These are phyloP conservation scores for Pezicula radicicola DNA, from an alignment of 2,329 filamentous ascomycete genomes.

Conservation along the genomic window DNA sequence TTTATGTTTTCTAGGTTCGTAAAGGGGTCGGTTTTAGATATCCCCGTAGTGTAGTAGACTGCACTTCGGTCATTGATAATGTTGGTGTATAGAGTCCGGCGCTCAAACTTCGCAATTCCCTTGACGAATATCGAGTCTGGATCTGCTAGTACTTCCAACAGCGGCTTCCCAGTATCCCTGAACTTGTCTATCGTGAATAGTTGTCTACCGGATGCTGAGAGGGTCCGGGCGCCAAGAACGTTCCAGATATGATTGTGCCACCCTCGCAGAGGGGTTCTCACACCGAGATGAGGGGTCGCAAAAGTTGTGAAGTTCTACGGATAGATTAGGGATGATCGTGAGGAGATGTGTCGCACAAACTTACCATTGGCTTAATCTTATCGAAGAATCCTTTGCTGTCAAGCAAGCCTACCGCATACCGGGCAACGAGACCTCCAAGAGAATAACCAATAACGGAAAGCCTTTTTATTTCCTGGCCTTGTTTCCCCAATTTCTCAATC, in stretches of 20 bases:
- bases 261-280: constrained; percentile 65
- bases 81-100: constrained; percentile 79
- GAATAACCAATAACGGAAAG: constrained; percentile 89
- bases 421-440: constrained; percentile 78
- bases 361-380: constrained; percentile 71
- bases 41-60: constrained; percentile 78
- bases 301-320: constrained; percentile 86
- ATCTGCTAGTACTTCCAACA: constrained; percentile 80
- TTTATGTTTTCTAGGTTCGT: constrained; percentile 63
- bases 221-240: constrained; percentile 73
- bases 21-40: constrained; percentile 77
- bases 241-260: constrained; percentile 72
- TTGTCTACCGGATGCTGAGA: constrained; percentile 82
- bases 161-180: constrained; percentile 74
- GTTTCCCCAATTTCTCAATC: constrained; percentile 50
- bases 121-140: constrained; percentile 81
- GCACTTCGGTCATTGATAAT: constrained; percentile 82
- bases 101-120: constrained; percentile 71
- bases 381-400: constrained; percentile 79
- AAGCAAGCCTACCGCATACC: constrained; percentile 83
- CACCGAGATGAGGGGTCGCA: constrained; percentile 79
- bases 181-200: constrained; percentile 86
- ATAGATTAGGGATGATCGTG: not conserved
- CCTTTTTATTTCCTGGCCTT: constrained; percentile 72
- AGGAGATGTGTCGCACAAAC: constrained; percentile 11